phyloP scores from a whole-genome alignment of 352 stramenopile species.

The Globisporangium camurandrum region DNA sequence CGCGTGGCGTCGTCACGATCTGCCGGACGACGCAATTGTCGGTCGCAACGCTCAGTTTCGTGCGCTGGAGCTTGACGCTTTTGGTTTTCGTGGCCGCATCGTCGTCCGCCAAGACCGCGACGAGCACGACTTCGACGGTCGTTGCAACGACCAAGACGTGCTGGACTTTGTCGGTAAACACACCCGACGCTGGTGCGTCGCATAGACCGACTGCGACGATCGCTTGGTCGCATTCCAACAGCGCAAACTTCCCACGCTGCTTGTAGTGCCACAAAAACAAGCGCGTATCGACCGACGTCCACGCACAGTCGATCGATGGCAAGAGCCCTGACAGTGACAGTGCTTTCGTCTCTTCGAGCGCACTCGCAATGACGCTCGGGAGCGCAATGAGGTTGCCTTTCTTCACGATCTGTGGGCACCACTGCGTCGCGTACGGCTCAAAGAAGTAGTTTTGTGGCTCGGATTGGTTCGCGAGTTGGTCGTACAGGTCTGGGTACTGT shows the following conservation, averaged over 20 bases:
- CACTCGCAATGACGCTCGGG: constrained; percentile 56
- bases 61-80: constrained; percentile 87
- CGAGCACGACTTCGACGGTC: constrained; percentile 91
- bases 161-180: constrained; percentile 92
- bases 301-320: constrained; percentile 86
- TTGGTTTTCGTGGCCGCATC: constrained; percentile 38
- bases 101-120: constrained; percentile 77
- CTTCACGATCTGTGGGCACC: constrained; percentile 70
- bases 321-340: constrained; percentile 90
- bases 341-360: constrained; percentile 59
- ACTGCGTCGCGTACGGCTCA: constrained; percentile 78
- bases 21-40: constrained; percentile 91
- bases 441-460: constrained; percentile 89
- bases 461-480: constrained; percentile 71
- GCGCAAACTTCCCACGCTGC: constrained; percentile 65
- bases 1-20: constrained; percentile 78
- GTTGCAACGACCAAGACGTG: constrained; percentile 94
- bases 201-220: constrained; percentile 90
- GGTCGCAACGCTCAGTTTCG: constrained; percentile 88
- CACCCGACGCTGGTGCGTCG: constrained; percentile 72
- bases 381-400: constrained; percentile 66
- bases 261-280: constrained; percentile 95
- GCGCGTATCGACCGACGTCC: constrained; percentile 92
- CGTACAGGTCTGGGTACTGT: constrained; percentile 68
- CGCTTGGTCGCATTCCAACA: constrained; percentile 88